Base-by-base conservation (phyloP, 352 stramenopile species). In the Globisporangium alternatum region DNA sequence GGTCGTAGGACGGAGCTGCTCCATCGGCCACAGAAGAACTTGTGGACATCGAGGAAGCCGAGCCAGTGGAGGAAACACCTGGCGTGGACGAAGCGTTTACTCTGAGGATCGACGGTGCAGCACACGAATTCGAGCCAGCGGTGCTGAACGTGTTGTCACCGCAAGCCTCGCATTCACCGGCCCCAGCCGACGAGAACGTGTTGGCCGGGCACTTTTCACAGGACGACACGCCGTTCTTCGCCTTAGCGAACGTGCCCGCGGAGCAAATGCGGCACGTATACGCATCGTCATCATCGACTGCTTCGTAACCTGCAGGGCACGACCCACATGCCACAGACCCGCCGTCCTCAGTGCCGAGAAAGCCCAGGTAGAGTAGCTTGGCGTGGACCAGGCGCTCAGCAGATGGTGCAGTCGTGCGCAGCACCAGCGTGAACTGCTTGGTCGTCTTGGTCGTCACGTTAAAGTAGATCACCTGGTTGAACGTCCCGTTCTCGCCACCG, bases 401-500 rank as follows among this genome's bases (percentile, higher is more conserved):
- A 4, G 71, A 67, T 0, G 70, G 64, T 60, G 64, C 81, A 0
- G 76, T 82, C 19, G 83, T 72, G n/a, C 79, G 83, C 45, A 92
- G 63, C 21, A 90, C 76, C 19, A 92, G 63, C 13, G 66, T 49
- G 52, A 92, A 88, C 48, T 86, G 69, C 52, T 90, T 90, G 0
- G 73, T 63, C 8, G 65, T 67, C 0, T 62, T 53, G 3, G 47
- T 70, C 12, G 81, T 89, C 22, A 88, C 67, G 39, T 88, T 79
- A 37, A 93, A 68, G 5, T 64, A 49, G n/a, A 93, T 71, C 15
- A 81, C 28, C 59, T 90, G 73, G 1, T 28, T 87, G 35, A 83
- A 82, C 13, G 79, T 89, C 15, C 83, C 83, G 56, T 93, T 93
- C 48, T 86, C 78, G 8, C 75, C 68, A 17, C 83, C 83, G 68